Evolutionary conservation across 2,329 filamentous ascomycete species (phyloP).

Genomic region (Alternaria tenuissima): DNA sequence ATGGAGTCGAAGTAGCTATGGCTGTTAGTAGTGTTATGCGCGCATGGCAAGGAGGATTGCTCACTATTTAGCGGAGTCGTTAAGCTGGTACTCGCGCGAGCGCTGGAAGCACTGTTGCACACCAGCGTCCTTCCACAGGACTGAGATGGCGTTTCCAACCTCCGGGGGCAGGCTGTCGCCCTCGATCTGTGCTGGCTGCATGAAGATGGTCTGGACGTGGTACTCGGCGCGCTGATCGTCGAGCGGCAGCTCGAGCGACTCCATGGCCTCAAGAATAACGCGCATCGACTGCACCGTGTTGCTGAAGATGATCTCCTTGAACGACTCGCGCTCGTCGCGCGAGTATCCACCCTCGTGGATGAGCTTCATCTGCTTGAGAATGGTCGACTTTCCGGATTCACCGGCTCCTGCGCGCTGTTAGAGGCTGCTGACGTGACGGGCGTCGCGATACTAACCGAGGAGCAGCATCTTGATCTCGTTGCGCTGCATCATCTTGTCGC

Average conservation of each 20-base stretch:
- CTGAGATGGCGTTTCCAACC: constrained; percentile 91
- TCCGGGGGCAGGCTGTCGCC: constrained; percentile 93
- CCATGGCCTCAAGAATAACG: constrained; percentile 74
- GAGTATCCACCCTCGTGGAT: constrained; percentile 99
- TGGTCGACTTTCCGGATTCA: constrained; percentile 96
- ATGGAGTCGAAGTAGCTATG: constrained; percentile 94
- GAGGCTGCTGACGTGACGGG: constrained; percentile 21
- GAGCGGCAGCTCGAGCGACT: constrained; percentile 77
- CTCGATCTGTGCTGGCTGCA: constrained; percentile 97
- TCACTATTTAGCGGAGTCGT: constrained; percentile 96
- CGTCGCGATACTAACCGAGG: constrained; percentile 73
- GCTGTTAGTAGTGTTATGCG: constrained; percentile 24
- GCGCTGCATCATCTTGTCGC: constrained; percentile 97
- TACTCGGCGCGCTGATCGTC: constrained; percentile 94
- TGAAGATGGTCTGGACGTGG: constrained; percentile 98
- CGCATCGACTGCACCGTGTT: constrained; percentile 76
- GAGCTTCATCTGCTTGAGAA: constrained; percentile 98
- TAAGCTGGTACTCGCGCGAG: constrained; percentile 93
- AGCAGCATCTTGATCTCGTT: constrained; percentile 99
- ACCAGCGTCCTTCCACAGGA: constrained; percentile 90
- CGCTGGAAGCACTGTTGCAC: constrained; percentile 96
- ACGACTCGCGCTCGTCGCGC: constrained; percentile 78
- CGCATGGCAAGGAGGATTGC: constrained; percentile 50
- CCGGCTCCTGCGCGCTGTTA: constrained; percentile 75
- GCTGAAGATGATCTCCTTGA: constrained; percentile 77